These are phyloP conservation scores for Zygosaccharomyces bailii DNA, from an alignment of 805 yeast species.

Conservation along the genomic window DNA sequence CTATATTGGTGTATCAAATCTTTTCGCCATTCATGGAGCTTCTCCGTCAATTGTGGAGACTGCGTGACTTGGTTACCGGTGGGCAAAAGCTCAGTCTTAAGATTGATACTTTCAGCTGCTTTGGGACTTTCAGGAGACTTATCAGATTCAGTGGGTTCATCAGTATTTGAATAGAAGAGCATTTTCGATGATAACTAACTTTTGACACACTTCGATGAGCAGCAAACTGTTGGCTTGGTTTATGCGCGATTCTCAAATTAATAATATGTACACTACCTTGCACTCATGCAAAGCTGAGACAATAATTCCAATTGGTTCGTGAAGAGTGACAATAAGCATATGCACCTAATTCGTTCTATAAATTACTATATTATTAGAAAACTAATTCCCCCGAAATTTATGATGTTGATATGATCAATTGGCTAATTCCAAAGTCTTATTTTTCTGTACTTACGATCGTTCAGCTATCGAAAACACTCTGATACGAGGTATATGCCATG, in stretches of 20 bases:
- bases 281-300: neutral
- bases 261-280: too few species aligned
- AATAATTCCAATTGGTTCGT: conserved; percentile 4
- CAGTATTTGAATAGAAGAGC: conserved; percentile 8
- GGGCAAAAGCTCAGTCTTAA: conserved; percentile 7
- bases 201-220: too few species aligned
- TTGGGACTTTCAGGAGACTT: neutral
- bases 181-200: too few species aligned
- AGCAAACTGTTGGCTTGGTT: too few species aligned
- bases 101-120: conserved; percentile 10
- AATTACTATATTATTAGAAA: neutral
- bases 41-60: conserved; percentile 14
- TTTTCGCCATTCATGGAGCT: conserved; percentile 16
- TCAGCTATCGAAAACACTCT: conserved; percentile 39
- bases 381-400: neutral
- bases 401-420: neutral
- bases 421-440: too few species aligned
- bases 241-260: too few species aligned
- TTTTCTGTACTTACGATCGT: neutral
- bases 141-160: conserved; percentile 1
- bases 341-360: neutral
- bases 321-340: too few species aligned
- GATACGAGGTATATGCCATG: conserved; percentile 65
- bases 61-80: conserved; percentile 20
- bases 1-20: conserved; percentile 13